Evolutionary conservation across 768 basidiomycete species (phyloP), one percentile per base, ranked within the genome.

Genomic region (Ramaria rubella): DNA sequence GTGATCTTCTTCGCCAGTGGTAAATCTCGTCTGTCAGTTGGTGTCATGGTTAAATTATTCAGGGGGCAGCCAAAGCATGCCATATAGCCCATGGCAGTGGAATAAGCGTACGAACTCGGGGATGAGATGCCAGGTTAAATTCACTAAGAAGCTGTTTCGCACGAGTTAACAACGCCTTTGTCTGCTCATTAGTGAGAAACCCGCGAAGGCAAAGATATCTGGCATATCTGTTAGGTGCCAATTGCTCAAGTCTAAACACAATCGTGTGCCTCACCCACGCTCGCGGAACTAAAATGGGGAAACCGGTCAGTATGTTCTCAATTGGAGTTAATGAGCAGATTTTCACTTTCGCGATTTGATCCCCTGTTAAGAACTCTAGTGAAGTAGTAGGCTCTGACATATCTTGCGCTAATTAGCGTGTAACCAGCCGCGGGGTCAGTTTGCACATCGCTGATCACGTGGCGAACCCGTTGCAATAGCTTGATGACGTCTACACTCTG

Each of bases 191-290:
- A 5, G 72, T 68, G 52, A 94, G 74, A 70, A 98, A 98, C 12
- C 71, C 71, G 0, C 86, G 86, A 40, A 99, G 65, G 53, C 90
- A 70, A 40, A 96, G 78, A 63, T 94, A 95, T 43, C 93, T 93
- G 46, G 24, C 1, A 45, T n/a, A n/a, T n/a, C n/a, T n/a, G n/a
- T 6, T 5, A 12, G 36, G 27, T 27, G 40, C n/a, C 15, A 23
- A 27, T 15, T 17, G 51, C 9, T n/a, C 14, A 46, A 38, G 19
- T 44, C 48, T 55, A 29, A 52, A 30, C 60, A 44, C 19, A 31
- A 56, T 36, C 33, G 40, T 44, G 34, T 17, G 17, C 64, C 77
- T 55, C 55, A 82, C 85, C 84, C 85, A 57, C 83, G 74, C 60
- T 68, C 69, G 65, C 80, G 69, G 64, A 86, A 85, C 83, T 86